These are phyloP conservation scores for Zygosaccharomyces pseudobailii DNA, from an alignment of 1,139 yeast species.

Conservation along the genomic window DNA sequence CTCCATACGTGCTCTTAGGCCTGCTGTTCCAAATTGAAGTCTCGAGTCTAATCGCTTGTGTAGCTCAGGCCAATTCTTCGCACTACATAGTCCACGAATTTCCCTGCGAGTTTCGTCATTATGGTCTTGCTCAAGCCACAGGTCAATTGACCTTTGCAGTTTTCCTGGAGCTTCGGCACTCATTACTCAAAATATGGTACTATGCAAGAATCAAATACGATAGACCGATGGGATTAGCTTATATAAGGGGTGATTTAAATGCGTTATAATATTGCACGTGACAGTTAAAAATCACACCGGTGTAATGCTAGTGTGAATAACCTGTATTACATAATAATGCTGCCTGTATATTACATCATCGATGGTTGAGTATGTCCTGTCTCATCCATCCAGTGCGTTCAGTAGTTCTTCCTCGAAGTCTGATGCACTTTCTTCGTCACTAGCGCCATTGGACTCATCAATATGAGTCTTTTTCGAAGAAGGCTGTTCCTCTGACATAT, in stretches of 20 bases:
- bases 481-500: neutral
- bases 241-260: neutral
- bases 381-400: conserved; percentile 26
- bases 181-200: neutral
- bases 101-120: conserved; percentile 55
- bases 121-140: conserved; percentile 31
- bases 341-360: conserved; percentile 2
- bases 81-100: conserved; percentile 44
- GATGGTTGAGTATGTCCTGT: neutral
- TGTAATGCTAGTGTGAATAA: neutral
- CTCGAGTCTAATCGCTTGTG: conserved; percentile 45
- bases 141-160: conserved; percentile 13
- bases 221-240: neutral
- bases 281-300: neutral
- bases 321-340: conserved; percentile 1
- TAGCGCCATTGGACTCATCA: conserved; percentile 2
- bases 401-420: conserved; percentile 39
- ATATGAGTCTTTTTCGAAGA: conserved; percentile 6
- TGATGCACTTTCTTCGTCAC: conserved; percentile 31
- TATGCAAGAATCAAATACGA: no score
- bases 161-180: conserved; percentile 15
- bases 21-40: conserved; percentile 91
- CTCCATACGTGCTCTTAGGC: conserved; percentile 79
- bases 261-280: neutral
- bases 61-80: conserved; percentile 43